Evolutionary conservation across 1,139 yeast species (phyloP), one percentile per base, ranked within the genome.

Genomic region (Citeromyces siamensis): DNA sequence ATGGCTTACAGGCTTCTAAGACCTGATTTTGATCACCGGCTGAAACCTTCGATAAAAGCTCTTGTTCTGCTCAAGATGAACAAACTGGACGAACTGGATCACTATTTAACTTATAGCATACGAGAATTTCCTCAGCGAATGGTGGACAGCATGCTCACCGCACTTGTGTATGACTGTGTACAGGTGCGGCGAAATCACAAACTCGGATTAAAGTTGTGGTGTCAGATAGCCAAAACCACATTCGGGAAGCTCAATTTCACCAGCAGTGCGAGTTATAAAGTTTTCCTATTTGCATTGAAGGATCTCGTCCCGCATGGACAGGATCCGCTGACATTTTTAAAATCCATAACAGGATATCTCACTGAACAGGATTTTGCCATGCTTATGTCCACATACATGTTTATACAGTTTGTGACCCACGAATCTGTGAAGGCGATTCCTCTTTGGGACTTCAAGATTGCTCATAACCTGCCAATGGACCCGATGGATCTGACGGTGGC

Each of bases 401-500:
- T 32, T 19, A n/a, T 32, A 22, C 26, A 33, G 19, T n/a, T 22
- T 13, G 27, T 35, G 6, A 26, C 10, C 6, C 20, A 23, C 9
- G 23, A 19, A 10, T 9, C 19, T 9, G 17, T 20, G 14, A n/a
- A 10, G 9, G 29, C 34, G 10, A n/a, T 31, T 12, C n/a, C 12
- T 5, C 6, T 40, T 6, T 37, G 37, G 38, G 19, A 39, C 6
- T 35, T 21, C 20, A 40, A 40, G 32, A 3, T n/a, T 2, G 19
- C 9, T 3, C 7, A 27, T 3, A 21, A 19, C 14, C 23, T 39
- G 5, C 32, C 20, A 9, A 6, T 35, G 6, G 17, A 31, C n/a
- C 38, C 41, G 19, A 16, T 19, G 19, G 66, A 63, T 45, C 51
- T 64, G 37, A 53, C 57, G 4, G 43, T 42, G 35, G n/a, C 19